Conservation (phyloP, 2,329 filamentous ascomycete genomes). For the Cordyceps cicadae region DNA sequence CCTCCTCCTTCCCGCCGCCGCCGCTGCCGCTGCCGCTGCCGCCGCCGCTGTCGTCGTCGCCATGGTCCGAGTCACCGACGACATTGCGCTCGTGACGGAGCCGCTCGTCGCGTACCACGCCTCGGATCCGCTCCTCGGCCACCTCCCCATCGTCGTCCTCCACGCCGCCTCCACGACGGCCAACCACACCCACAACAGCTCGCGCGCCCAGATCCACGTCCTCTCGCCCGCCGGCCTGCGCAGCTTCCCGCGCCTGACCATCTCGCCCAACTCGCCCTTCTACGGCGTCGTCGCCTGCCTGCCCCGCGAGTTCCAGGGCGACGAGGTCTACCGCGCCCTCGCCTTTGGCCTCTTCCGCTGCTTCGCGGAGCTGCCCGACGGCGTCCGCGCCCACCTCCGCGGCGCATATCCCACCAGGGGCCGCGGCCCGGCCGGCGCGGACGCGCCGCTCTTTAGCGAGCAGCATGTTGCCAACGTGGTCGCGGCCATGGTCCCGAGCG, state of each 20-base stretch:
- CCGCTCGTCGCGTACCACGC: slow-evolving; percentile 82
- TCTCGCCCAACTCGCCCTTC: slow-evolving; percentile 85
- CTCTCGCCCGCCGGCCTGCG: slow-evolving; percentile 83
- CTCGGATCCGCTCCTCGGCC: slow-evolving; percentile 72
- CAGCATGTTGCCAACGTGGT: slow-evolving; percentile 89
- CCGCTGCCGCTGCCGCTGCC: not conserved
- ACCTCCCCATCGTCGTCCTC: slow-evolving; percentile 80
- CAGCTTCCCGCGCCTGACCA: slow-evolving; percentile 82
- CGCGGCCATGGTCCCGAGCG: slow-evolving; percentile 72
- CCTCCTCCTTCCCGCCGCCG: slow-evolving; percentile 1
- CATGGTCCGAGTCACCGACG: slow-evolving; percentile 78
- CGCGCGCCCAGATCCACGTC: slow-evolving; percentile 89
- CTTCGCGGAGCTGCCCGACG: slow-evolving; percentile 75
- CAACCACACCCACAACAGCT: slow-evolving; percentile 80
- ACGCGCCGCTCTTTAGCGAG: slow-evolving; percentile 71
- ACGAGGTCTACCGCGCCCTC: slow-evolving; percentile 83
- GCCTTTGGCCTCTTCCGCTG: slow-evolving; percentile 93
- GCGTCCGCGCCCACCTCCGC: slow-evolving; percentile 64
- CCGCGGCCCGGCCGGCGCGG: slow-evolving; percentile 45
- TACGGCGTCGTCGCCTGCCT: slow-evolving; percentile 86
- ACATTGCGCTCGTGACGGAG: slow-evolving; percentile 71
- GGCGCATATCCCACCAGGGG: slow-evolving; percentile 47
- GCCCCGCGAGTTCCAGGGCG: slow-evolving; percentile 88
- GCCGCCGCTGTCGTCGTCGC: slow-evolving; percentile 18
- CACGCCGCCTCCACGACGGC: slow-evolving; percentile 85